Conservation (phyloP, 805 yeast species). For the Kazachstania viticola region DNA sequence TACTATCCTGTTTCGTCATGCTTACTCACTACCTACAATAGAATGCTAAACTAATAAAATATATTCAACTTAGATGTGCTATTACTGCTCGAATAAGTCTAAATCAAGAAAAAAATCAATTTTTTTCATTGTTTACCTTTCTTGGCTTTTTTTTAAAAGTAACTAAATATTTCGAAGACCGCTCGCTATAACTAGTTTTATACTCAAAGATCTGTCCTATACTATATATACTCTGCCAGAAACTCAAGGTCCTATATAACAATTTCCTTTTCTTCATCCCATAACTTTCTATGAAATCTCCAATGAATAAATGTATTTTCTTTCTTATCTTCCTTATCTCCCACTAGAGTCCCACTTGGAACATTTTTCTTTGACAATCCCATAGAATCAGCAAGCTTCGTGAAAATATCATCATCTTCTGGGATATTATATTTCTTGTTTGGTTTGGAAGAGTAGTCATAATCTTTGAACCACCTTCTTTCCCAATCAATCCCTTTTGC, state of each 20-base stretch:
- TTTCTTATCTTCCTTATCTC: slow-evolving; percentile 43
- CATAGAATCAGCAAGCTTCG: slow-evolving; percentile 37
- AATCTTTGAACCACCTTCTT: slow-evolving; percentile 68
- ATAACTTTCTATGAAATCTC: slow-evolving; percentile 50
- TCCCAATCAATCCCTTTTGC: slow-evolving; percentile 62
- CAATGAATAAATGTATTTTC: slow-evolving; percentile 47
- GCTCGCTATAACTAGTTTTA: too few relatives aligned
- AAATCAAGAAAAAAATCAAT: background rate
- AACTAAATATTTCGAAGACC: too few relatives aligned
- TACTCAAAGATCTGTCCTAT: too few relatives aligned
- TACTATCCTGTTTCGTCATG: too few relatives aligned
- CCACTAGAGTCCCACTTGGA: slow-evolving; percentile 53
- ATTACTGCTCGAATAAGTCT: too few relatives aligned
- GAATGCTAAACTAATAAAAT: too few relatives aligned
- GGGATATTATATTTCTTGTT: slow-evolving; percentile 19
- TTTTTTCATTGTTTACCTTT: too few relatives aligned
- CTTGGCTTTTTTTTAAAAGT: too few relatives aligned
- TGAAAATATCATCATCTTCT: slow-evolving; percentile 28
- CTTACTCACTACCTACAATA: too few relatives aligned
- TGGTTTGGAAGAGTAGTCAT: slow-evolving; percentile 28
- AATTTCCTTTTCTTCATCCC: slow-evolving; percentile 53
- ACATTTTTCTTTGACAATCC: slow-evolving; percentile 51
- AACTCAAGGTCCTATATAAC: too few relatives aligned
- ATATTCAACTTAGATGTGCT: too few relatives aligned
- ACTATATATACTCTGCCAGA: too few relatives aligned